A percentile compares a stretch with the other conserved stretches of the same genome.
Evolutionary conservation across 225 moss, liverwort and hornwort species (phyloP).

Genomic region (Rhytidiadelphus loreus): DNA sequence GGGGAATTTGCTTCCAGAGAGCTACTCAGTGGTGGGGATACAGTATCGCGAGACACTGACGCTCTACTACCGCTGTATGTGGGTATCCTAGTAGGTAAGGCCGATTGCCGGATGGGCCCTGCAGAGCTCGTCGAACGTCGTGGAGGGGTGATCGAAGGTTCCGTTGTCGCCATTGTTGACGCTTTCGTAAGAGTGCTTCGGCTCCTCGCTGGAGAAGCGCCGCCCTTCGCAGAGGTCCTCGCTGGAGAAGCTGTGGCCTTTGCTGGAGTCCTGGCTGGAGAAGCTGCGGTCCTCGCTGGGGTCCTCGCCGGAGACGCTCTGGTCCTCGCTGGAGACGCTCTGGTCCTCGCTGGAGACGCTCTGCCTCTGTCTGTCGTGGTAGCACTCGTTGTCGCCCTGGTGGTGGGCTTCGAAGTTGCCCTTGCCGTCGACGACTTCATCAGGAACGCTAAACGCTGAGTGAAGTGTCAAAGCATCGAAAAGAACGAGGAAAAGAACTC

Average conservation of each 20-base stretch:
- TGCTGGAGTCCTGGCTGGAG: not conserved
- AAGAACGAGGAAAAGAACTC: not conserved
- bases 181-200: not conserved
- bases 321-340: not conserved
- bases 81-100: not conserved
- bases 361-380: not conserved
- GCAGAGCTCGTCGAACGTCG: slow-evolving; percentile 4
- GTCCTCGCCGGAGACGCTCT: not conserved
- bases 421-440: slow-evolving; percentile 32
- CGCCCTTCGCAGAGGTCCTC: not conserved
- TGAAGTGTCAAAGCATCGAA: not conserved
- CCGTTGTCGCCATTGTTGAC: slow-evolving; percentile 11
- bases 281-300: not conserved
- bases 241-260: not conserved
- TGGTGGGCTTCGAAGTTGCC: slow-evolving; percentile 7
- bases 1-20: slow-evolving; percentile 17
- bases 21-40: slow-evolving; percentile 8
- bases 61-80: slow-evolving; percentile 5
- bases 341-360: not conserved
- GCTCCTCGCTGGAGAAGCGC: not conserved
- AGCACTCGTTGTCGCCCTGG: not conserved
- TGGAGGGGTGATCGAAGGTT: not conserved
- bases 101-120: slow-evolving; percentile 1
- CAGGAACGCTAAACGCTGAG: not conserved
- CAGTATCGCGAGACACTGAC: not conserved